phyloP scores from a whole-genome alignment of 2,329 filamentous ascomycete genomes.

The Talaromyces marneffei region DNA sequence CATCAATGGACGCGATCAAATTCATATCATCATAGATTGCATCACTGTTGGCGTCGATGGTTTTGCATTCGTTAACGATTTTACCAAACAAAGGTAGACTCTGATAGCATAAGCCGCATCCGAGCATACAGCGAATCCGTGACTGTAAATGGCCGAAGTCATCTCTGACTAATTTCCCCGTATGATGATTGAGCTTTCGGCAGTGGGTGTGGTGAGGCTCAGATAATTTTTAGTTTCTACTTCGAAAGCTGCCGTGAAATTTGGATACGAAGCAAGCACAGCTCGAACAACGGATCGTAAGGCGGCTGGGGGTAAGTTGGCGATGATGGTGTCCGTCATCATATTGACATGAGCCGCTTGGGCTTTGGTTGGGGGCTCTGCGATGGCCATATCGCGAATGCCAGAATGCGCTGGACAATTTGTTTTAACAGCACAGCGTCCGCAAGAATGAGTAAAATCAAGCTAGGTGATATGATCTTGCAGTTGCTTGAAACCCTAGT shows the following conservation, averaged over 20 bases:
- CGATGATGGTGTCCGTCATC: slow-evolving; percentile 44
- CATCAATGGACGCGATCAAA: slow-evolving; percentile 29
- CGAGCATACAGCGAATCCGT: slow-evolving; percentile 28
- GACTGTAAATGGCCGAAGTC: slow-evolving; percentile 19
- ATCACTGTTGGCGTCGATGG: not conserved
- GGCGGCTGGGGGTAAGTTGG: slow-evolving; percentile 38
- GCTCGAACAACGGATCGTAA: slow-evolving; percentile 35
- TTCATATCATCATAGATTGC: slow-evolving; percentile 7
- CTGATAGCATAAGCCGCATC: slow-evolving; percentile 29
- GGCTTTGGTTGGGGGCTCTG: not conserved
- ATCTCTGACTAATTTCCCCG: slow-evolving; percentile 25
- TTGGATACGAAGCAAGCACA: slow-evolving; percentile 10
- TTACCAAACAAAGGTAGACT: slow-evolving; percentile 19
- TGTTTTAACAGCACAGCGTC: not conserved
- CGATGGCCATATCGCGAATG: not conserved
- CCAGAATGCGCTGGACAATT: not conserved
- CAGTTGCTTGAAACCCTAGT: not conserved
- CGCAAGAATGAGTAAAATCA: not conserved
- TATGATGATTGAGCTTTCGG: slow-evolving; percentile 13
- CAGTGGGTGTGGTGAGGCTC: not conserved
- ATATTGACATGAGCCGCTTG: slow-evolving; percentile 41
- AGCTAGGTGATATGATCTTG: not conserved
- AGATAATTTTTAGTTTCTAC: slow-evolving; percentile 6
- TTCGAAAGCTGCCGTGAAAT: slow-evolving; percentile 31
- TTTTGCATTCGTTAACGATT: not conserved